These are phyloP conservation scores for Leishmania lainsoni DNA, from an alignment of 208 protist species.

Conservation along the genomic window DNA sequence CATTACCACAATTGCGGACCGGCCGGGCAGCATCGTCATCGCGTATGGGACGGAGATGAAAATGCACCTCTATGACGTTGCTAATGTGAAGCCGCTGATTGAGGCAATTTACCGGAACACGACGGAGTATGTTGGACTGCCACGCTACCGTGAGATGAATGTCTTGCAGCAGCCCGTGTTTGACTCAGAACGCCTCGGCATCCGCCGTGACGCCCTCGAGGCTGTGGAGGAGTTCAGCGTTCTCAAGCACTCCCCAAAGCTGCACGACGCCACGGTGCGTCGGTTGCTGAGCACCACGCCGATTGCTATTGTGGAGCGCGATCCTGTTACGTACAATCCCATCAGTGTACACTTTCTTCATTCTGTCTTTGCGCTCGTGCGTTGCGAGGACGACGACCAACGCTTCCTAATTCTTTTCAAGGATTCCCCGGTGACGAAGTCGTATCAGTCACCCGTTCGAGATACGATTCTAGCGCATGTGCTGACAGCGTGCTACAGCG, in stretches of 20 bases:
- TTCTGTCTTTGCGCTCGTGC: slow-evolving; percentile 78
- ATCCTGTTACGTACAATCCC: slow-evolving; percentile 84
- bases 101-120: slow-evolving; percentile 47
- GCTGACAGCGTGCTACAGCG: slow-evolving; percentile 72
- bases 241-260: slow-evolving; percentile 57
- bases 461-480: slow-evolving; percentile 89
- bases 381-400: slow-evolving; percentile 84
- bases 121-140: slow-evolving; percentile 63
- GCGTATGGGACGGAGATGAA: slow-evolving; percentile 73
- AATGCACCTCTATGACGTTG: slow-evolving; percentile 73
- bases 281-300: slow-evolving; percentile 79
- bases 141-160: slow-evolving; percentile 43
- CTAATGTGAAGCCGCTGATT: slow-evolving; percentile 32
- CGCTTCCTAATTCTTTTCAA: slow-evolving; percentile 83
- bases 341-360: slow-evolving; percentile 68
- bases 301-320: slow-evolving; percentile 84
- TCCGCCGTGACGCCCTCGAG: slow-evolving; percentile 63
- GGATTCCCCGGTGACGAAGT: slow-evolving; percentile 59
- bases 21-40: slow-evolving; percentile 63
- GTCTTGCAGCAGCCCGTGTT: slow-evolving; percentile 64
- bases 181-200: slow-evolving; percentile 62
- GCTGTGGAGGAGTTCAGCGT: slow-evolving; percentile 83
- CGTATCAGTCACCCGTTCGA: slow-evolving; percentile 82
- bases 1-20: slow-evolving; percentile 50
- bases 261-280: slow-evolving; percentile 45